phyloP scores from a whole-genome alignment of 2,329 filamentous ascomycete genomes.

The Dactylellina drechsleri region DNA sequence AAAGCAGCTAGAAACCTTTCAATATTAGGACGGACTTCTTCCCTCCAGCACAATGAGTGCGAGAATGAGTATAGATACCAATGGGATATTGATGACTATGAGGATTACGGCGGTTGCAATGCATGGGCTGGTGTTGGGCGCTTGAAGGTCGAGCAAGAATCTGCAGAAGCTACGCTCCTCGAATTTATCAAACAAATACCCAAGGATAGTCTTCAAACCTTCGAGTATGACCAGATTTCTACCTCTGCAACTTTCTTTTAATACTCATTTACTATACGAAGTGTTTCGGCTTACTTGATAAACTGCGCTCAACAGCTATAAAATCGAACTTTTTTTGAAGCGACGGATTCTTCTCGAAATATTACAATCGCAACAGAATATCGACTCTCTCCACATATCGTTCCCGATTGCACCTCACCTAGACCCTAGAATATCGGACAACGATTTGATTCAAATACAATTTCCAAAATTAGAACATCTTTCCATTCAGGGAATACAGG shows the following conservation, averaged over 20 bases:
- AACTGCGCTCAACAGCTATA: constrained; percentile 8
- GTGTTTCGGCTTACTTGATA: background rate
- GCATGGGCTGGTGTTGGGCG: no score
- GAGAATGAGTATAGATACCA: constrained; percentile 7
- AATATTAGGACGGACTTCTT: constrained; percentile 7
- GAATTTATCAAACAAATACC: constrained; percentile 28
- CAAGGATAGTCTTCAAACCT: constrained; percentile 5
- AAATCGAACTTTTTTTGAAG: constrained; percentile 10
- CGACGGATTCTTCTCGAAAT: background rate
- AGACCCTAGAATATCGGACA: background rate
- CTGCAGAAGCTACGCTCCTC: background rate
- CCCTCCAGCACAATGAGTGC: background rate
- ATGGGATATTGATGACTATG: background rate
- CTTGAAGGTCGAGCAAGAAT: no score
- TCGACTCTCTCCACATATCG: constrained; percentile 21
- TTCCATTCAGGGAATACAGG: constrained; percentile 7
- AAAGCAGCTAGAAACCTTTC: constrained; percentile 8
- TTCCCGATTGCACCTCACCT: background rate
- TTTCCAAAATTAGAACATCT: constrained; percentile 25
- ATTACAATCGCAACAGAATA: constrained; percentile 11
- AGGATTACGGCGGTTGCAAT: constrained; percentile 8
- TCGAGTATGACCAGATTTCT: constrained; percentile 16
- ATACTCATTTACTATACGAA: no score
- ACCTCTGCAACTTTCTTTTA: background rate
- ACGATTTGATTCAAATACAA: background rate